Conservation (phyloP, 352 stramenopile species). For the Phytophthora multivora region DNA sequence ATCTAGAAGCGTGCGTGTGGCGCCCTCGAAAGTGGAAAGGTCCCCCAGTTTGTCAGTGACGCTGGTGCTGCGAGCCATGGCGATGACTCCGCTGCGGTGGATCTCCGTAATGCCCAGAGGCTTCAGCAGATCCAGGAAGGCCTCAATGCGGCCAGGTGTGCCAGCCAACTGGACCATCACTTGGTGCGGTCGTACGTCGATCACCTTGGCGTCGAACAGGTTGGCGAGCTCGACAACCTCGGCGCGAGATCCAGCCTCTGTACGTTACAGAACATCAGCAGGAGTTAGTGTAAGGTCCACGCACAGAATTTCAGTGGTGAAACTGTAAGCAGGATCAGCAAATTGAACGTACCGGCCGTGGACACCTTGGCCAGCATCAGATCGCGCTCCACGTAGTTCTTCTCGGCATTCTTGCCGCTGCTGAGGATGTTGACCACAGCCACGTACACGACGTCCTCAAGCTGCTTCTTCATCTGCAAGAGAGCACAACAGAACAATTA, state of each 20-base stretch:
- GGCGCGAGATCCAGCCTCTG: constrained; percentile 65
- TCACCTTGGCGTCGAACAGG: constrained; percentile 87
- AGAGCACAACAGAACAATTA: constrained; percentile 11
- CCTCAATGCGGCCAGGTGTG: constrained; percentile 76
- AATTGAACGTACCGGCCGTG: constrained; percentile 57
- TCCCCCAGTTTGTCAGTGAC: constrained; percentile 70
- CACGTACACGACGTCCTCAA: constrained; percentile 88
- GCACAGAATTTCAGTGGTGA: constrained; percentile 9
- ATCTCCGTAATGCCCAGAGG: constrained; percentile 84
- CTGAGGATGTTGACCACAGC: constrained; percentile 88
- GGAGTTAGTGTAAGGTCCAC: constrained; percentile 3
- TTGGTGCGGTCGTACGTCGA: constrained; percentile 83
- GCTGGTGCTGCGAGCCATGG: constrained; percentile 76
- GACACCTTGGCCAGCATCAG: constrained; percentile 89
- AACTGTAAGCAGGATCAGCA: not conserved
- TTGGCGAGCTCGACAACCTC: constrained; percentile 84
- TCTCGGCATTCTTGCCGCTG: constrained; percentile 60
- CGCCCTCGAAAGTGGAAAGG: constrained; percentile 69
- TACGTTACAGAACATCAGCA: constrained; percentile 20
- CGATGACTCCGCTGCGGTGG: constrained; percentile 85
- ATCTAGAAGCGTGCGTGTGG: constrained; percentile 73
- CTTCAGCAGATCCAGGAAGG: constrained; percentile 84
- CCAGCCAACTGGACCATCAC: constrained; percentile 86
- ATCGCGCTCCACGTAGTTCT: constrained; percentile 88
- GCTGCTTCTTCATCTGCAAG: constrained; percentile 85